phyloP scores from a whole-genome alignment of 2,329 filamentous ascomycete species.

The Penicillium rolfsii region DNA sequence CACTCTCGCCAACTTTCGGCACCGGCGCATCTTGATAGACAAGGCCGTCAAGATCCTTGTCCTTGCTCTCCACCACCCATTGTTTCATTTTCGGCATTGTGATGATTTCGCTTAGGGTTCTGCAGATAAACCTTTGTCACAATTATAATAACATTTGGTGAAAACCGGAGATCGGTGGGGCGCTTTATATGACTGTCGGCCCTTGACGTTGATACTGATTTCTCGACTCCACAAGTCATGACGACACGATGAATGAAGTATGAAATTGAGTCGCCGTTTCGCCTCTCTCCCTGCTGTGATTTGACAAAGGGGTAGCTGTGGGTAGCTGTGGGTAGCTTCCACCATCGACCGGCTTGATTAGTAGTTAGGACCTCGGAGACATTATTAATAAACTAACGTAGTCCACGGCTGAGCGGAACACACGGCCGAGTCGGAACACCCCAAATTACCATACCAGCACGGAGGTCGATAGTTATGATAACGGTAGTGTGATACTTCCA shows the following conservation, averaged over 20 bases:
- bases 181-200: neutral
- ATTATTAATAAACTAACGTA: neutral
- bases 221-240: slow-evolving; percentile 12
- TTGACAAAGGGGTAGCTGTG: neutral
- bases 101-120: neutral
- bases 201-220: slow-evolving; percentile 12
- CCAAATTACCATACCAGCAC: too few relatives aligned
- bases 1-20: slow-evolving; percentile 67
- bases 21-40: slow-evolving; percentile 57
- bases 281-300: neutral
- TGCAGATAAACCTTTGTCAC: neutral
- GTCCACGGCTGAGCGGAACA: too few relatives aligned
- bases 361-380: neutral
- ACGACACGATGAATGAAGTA: slow-evolving; percentile 18
- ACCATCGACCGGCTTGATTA: neutral
- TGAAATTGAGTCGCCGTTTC: slow-evolving; percentile 3
- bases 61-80: slow-evolving; percentile 57
- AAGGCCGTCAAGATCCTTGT: slow-evolving; percentile 63
- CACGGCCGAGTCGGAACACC: too few relatives aligned
- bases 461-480: too few relatives aligned
- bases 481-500: neutral
- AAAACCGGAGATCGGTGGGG: neutral
- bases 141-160: neutral
- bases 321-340: neutral
- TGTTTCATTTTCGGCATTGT: slow-evolving; percentile 55